These are phyloP conservation scores for Botrytis hyacinthi DNA, from an alignment of 2,329 filamentous ascomycete genomes.

Conservation along the genomic window DNA sequence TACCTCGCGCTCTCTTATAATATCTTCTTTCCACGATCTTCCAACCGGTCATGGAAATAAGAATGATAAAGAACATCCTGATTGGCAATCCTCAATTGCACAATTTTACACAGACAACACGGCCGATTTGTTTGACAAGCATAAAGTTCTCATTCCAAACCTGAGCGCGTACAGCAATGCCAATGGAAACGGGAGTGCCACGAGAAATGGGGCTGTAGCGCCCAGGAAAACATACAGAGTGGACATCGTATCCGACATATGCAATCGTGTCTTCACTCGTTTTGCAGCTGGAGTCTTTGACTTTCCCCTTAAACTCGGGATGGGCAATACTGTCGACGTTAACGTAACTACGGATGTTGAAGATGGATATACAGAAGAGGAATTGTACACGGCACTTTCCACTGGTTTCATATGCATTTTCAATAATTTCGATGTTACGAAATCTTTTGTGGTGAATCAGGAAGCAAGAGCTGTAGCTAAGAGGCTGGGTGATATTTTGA, in stretches of 20 bases:
- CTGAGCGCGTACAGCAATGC: constrained; percentile 51
- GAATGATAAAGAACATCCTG: background rate
- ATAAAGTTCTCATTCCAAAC: constrained; percentile 58
- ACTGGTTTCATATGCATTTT: constrained; percentile 65
- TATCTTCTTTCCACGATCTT: constrained; percentile 8
- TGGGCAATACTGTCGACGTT: constrained; percentile 15
- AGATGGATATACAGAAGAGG: constrained; percentile 12
- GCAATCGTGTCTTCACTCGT: constrained; percentile 52
- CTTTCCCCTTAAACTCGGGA: constrained; percentile 42
- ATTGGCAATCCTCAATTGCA: background rate
- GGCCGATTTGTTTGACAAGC: constrained; percentile 55
- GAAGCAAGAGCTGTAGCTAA: constrained; percentile 55
- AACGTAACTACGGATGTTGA: constrained; percentile 29
- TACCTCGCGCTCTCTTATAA: constrained; percentile 10
- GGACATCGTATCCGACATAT: constrained; percentile 63
- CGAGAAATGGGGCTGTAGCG: background rate
- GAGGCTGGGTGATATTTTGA: constrained; percentile 60
- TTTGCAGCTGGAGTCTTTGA: constrained; percentile 52
- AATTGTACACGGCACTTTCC: constrained; percentile 47
- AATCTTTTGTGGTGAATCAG: constrained; percentile 56
- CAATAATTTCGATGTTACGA: constrained; percentile 60
- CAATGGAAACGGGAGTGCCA: background rate
- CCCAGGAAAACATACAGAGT: constrained; percentile 44
- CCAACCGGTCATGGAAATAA: background rate
- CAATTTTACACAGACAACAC: constrained; percentile 8